A percentile compares a stretch with the other conserved stretches of the same genome.
phyloP scores from a whole-genome alignment of 768 basidiomycete species.

The Boletus barrowsii region DNA sequence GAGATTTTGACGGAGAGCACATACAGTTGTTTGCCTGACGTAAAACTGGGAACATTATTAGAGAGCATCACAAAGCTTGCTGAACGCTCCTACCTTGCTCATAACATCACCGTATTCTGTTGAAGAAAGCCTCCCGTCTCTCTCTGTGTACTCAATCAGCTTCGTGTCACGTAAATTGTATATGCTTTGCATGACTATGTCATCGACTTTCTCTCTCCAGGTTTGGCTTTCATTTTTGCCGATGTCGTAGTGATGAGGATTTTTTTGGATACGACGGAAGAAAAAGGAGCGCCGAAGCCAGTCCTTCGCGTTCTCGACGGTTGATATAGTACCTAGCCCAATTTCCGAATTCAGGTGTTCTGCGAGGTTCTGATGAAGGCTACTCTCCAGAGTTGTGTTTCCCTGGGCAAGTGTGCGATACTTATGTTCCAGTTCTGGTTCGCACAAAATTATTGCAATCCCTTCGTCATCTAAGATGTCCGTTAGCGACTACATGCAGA shows the following conservation, averaged over 20 bases:
- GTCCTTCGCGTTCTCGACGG: constrained; percentile 62
- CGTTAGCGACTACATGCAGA: background rate
- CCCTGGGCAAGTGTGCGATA: constrained; percentile 70
- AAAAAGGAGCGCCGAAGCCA: constrained; percentile 90
- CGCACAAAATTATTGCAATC: constrained; percentile 80
- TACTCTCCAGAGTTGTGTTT: constrained; percentile 79
- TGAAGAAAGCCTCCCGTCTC: constrained; percentile 46
- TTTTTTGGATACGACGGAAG: constrained; percentile 80
- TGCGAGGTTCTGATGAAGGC: constrained; percentile 73
- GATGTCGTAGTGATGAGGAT: constrained; percentile 73
- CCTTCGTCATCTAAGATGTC: constrained; percentile 68
- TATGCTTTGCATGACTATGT: constrained; percentile 69
- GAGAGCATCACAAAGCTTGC: background rate
- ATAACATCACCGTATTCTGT: constrained; percentile 84
- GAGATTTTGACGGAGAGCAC: constrained; percentile 4
- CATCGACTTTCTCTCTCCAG: constrained; percentile 71
- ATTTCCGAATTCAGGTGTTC: constrained; percentile 97
- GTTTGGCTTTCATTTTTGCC: constrained; percentile 52
- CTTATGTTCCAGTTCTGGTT: constrained; percentile 64
- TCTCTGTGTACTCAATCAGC: constrained; percentile 48
- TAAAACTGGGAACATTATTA: constrained; percentile 55
- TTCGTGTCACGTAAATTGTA: constrained; percentile 56
- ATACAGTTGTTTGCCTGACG: constrained; percentile 65
- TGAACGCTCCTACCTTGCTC: constrained; percentile 60
- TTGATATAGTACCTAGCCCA: constrained; percentile 77